phyloP scores from a whole-genome alignment of 192 early-diverging fungal genomes.

The Backusella psychrophila region DNA sequence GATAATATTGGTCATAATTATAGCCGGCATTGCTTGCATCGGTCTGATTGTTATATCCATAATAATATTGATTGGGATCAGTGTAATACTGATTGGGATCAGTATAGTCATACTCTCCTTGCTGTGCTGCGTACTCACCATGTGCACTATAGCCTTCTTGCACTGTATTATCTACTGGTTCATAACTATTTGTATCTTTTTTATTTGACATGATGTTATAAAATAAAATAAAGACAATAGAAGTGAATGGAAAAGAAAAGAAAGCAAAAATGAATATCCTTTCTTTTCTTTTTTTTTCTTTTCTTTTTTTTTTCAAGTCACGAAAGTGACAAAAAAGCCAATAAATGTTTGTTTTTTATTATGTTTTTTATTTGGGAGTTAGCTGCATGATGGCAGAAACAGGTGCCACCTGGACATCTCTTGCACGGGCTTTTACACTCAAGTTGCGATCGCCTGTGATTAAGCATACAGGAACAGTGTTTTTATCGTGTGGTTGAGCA shows the following conservation, averaged over 20 bases:
- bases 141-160: not conserved
- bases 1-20: conserved; percentile 9
- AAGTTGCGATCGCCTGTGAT: conserved; percentile 62
- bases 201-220: not conserved
- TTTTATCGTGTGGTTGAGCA: conserved; percentile 4
- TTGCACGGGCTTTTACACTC: conserved; percentile 54
- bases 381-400: conserved; percentile 20
- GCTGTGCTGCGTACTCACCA: conserved; percentile 1
- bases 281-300: not conserved
- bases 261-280: not conserved
- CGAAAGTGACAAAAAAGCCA: not conserved
- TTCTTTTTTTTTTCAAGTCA: not conserved
- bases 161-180: not conserved
- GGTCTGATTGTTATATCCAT: not conserved
- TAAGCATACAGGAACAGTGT: conserved; percentile 30
- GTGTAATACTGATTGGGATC: conserved; percentile 14
- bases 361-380: conserved; percentile 8
- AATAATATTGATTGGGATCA: conserved; percentile 17
- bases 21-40: not conserved
- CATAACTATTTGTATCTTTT: not conserved
- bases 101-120: conserved; percentile 10
- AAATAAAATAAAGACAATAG: not conserved
- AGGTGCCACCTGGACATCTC: conserved; percentile 44
- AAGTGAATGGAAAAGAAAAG: not conserved
- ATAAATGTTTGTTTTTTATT: not conserved